Percentiles rank a stretch among this genome's conserved stretches.
Conservation (phyloP, 2,329 filamentous ascomycete genomes). For the Orbilia brochopaga region DNA sequence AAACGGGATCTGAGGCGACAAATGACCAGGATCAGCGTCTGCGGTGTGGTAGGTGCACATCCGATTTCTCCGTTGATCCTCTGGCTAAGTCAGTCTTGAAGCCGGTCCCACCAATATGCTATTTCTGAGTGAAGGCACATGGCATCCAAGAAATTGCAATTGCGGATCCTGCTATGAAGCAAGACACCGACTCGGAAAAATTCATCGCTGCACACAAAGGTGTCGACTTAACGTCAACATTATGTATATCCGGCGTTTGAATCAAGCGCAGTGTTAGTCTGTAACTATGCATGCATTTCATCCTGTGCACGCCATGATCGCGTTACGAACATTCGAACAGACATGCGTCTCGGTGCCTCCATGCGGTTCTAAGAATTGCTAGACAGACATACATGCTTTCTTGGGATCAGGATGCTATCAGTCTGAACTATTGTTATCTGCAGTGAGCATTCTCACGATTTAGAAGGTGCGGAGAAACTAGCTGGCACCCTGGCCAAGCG, state of each 20-base stretch:
- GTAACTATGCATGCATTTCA: neutral
- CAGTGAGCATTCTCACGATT: neutral
- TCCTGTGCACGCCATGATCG: neutral
- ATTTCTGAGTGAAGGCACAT: neutral
- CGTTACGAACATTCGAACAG: too few species aligned
- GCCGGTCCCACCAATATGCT: neutral
- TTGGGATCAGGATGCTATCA: neutral
- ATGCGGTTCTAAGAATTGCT: neutral
- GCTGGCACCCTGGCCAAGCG: constrained; percentile 12
- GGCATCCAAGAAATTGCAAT: neutral
- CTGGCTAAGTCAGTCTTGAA: neutral
- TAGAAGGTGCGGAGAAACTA: constrained; percentile 18
- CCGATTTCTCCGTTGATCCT: constrained; percentile 45
- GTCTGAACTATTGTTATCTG: neutral
- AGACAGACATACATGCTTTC: neutral
- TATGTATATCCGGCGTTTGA: too few species aligned
- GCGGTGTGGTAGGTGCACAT: constrained; percentile 1
- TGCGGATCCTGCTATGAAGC: too few species aligned
- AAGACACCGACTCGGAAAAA: too few species aligned
- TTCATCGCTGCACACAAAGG: too few species aligned
- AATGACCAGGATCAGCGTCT: constrained; percentile 13
- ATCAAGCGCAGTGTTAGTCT: neutral
- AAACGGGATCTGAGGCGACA: constrained; percentile 35
- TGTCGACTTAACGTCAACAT: too few species aligned
- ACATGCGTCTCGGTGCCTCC: neutral